phyloP scores from a whole-genome alignment of 176 grass and related monocot species.

The Puccinellia tenuiflora region DNA sequence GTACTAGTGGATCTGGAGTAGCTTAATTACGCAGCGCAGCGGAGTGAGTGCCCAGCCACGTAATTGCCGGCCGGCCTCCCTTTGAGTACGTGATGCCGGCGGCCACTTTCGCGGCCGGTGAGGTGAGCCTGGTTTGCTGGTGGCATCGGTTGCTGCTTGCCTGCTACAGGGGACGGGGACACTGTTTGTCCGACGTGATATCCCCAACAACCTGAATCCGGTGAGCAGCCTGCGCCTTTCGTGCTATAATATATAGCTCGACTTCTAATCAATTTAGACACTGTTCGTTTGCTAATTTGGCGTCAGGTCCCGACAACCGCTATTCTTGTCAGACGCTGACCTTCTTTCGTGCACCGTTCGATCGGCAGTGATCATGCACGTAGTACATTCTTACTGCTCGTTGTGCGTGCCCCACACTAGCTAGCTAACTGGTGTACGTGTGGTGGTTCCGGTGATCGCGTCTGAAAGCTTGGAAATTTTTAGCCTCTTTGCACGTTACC shows the following conservation, averaged over 20 bases:
- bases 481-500: slow-evolving; percentile 27
- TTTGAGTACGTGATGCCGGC: neutral
- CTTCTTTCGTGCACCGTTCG: neutral
- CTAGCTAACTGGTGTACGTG: too few relatives aligned
- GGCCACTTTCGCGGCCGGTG: slow-evolving; percentile 32
- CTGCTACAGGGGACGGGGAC: slow-evolving; percentile 1
- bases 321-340: slow-evolving; percentile 21
- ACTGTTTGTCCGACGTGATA: slow-evolving; percentile 21
- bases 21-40: neutral
- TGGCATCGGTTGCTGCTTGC: slow-evolving; percentile 7
- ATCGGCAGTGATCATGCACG: neutral
- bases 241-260: neutral
- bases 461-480: slow-evolving; percentile 15
- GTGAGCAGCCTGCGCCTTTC: slow-evolving; percentile 25
- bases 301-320: neutral
- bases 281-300: neutral
- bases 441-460: slow-evolving; percentile 44
- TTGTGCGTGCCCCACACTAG: neutral
- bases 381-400: neutral
- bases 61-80: neutral
- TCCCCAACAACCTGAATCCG: slow-evolving; percentile 39
- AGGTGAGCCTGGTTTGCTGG: slow-evolving; percentile 35
- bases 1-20: neutral
- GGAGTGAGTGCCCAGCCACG: neutral
- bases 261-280: neutral